Base-by-base conservation (phyloP, 2,329 filamentous ascomycete genomes). In the Aureobasidium sp. region DNA sequence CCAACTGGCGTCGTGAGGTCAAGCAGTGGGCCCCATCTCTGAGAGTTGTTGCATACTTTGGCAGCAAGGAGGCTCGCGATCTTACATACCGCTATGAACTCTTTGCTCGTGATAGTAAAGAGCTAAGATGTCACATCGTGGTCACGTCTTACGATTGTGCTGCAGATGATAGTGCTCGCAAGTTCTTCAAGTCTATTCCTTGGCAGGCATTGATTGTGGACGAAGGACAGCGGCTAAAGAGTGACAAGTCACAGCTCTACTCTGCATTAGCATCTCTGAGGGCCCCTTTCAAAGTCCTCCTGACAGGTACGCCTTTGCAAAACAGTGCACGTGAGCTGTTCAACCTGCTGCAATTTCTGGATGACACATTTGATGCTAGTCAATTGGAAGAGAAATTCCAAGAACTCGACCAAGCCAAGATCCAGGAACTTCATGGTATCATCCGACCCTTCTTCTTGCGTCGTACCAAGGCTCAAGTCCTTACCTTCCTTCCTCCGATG, bases 1-100 rank as follows among this genome's bases (percentile, higher is more conserved):
- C 91, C n/a, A 99, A 99, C 72, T 99, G 94, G 93, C 88, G 93
- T 6, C 87, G 93, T 53, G 94, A 99, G 72, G 91, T 97, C 73
- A 95, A 96, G 77, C 87, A 89, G 67, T 99, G 93, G 93, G 87
- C 89, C 0, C 93, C 93, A 1, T 84, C 84, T 7, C 77, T 97
- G 39, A 86, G 91, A 46, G 91, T 96, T 7, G 91, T 97, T n/a
- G 88, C 91, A 0, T 97, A 94, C 72, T 95, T 95, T 72, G 94
- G 94, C 50, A 88, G 88, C 17, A 82, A 81, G 56, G 81, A 83
- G 53, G 82, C 91, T 17, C 88, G 94, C 67, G 84, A 89, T 41
- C 83, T 96, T 63, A 88, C 90, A 0, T 87, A 88, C 63, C 73
- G 88, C 39, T 87, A 96, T 71, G 95, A 99, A 73, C 84, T 99